Percentiles rank a stretch among this genome's conserved stretches.
Evolutionary conservation across 768 basidiomycete species (phyloP).

Genomic region (Mycena epipterygia): DNA sequence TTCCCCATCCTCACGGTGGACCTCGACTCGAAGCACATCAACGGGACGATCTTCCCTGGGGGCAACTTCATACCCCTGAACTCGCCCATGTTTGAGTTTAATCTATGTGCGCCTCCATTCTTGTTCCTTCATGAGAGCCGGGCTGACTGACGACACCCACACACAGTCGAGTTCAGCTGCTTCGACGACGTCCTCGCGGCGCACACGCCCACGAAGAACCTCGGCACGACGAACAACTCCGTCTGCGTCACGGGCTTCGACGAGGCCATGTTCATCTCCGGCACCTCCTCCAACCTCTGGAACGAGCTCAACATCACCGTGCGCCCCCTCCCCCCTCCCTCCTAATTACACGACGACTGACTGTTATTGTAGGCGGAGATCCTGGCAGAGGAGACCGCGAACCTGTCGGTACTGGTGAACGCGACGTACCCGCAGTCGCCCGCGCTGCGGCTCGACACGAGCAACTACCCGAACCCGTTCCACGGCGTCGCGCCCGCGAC

Average conservation of each 20-base stretch:
- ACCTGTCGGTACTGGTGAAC: constrained; percentile 33
- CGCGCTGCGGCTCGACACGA: constrained; percentile 41
- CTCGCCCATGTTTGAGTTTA: neutral
- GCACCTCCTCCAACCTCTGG: constrained; percentile 29
- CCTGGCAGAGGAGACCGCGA: constrained; percentile 18
- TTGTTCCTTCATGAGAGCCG: too few relatives aligned
- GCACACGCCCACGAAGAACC: neutral
- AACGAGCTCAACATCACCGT: constrained; percentile 30
- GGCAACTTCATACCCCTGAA: neutral
- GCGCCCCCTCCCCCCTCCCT: neutral
- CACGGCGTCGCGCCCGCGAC: constrained; percentile 48
- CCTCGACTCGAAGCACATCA: too few relatives aligned
- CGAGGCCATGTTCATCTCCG: neutral
- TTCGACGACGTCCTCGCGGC: neutral
- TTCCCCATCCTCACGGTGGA: neutral
- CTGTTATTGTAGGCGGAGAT: constrained; percentile 16
- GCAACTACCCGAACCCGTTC: constrained; percentile 55
- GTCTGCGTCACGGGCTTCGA: neutral
- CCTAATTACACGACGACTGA: neutral
- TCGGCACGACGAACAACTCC: neutral
- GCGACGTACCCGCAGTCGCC: constrained; percentile 36
- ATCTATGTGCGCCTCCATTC: constrained; percentile 7
- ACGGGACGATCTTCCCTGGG: neutral
- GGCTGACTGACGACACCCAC: too few relatives aligned
- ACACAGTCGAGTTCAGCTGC: neutral